These are phyloP conservation scores for Trypanosoma rangeli DNA, from an alignment of 208 protist species.

Conservation along the genomic window DNA sequence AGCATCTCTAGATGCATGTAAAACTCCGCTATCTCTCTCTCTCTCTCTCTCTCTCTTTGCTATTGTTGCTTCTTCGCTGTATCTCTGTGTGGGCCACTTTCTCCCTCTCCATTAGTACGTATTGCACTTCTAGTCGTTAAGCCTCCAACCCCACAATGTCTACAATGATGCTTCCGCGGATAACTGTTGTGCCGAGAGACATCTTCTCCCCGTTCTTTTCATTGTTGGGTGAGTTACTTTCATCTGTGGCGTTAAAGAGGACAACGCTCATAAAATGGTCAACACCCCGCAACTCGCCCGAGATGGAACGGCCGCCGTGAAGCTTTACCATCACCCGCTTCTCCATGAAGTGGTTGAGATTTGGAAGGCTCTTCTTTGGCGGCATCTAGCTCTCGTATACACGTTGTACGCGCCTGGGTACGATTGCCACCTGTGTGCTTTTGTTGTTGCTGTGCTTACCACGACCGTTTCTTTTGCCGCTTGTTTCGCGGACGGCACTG, in stretches of 20 bases:
- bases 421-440: conserved; percentile 9
- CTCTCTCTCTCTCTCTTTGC: neutral
- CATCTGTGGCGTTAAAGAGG: conserved; percentile 95
- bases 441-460: neutral
- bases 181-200: conserved; percentile 88
- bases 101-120: neutral
- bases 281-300: conserved; percentile 94
- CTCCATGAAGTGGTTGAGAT: conserved; percentile 94
- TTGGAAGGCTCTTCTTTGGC: conserved; percentile 64
- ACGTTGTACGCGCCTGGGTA: conserved; percentile 8
- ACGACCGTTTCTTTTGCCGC: neutral
- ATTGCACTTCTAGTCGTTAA: conserved; percentile 24
- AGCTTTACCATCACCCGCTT: conserved; percentile 94
- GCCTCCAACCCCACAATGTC: conserved; percentile 86
- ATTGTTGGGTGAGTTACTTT: conserved; percentile 65
- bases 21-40: neutral
- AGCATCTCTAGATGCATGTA: neutral
- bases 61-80: neutral
- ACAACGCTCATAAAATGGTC: conserved; percentile 98
- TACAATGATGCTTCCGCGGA: conserved; percentile 90
- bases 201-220: conserved; percentile 59
- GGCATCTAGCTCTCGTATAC: conserved; percentile 26
- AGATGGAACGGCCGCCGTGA: conserved; percentile 94
- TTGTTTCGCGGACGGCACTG: neutral
- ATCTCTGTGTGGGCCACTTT: neutral